Conservation (phyloP, 345 rosid genomes). For the Laguncularia racemosa region DNA sequence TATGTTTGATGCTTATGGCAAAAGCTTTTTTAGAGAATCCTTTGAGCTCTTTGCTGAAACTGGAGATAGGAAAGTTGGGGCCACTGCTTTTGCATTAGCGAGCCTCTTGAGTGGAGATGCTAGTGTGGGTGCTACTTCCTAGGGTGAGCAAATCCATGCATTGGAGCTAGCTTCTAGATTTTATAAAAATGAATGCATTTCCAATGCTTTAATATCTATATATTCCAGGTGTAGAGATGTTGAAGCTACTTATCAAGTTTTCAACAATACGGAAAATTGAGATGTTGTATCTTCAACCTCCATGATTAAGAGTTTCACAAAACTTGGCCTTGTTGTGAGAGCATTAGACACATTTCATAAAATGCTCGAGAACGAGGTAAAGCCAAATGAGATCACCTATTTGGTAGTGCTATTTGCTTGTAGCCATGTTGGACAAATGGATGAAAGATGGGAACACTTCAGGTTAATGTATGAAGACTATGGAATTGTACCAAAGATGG, state of each 20-base stretch:
- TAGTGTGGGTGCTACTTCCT: conserved; percentile 47
- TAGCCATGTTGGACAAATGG: not conserved
- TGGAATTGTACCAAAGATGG: not conserved
- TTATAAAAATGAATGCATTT: conserved; percentile 26
- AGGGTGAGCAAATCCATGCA: conserved; percentile 69
- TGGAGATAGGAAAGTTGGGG: conserved; percentile 26
- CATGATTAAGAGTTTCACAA: conserved; percentile 63
- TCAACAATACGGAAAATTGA: conserved; percentile 4
- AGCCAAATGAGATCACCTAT: no score
- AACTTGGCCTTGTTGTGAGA: conserved; percentile 52
- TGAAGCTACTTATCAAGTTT: conserved; percentile 47
- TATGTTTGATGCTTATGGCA: conserved; percentile 43
- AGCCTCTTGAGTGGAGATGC: conserved; percentile 68
- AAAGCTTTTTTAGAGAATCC: conserved; percentile 35
- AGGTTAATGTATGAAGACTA: conserved; percentile 16
- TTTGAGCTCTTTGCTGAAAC: conserved; percentile 37
- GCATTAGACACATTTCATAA: conserved; percentile 43
- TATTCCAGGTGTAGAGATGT: conserved; percentile 60
- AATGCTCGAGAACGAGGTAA: conserved; percentile 37
- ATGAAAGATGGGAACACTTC: not conserved
- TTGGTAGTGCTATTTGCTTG: conserved; percentile 33
- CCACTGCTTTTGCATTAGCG: conserved; percentile 51
- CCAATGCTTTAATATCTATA: conserved; percentile 60
- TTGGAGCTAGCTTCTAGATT: conserved; percentile 45
- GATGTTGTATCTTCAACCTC: conserved; percentile 7